Evolutionary conservation across 306 rosid species (phyloP).

Genomic region (Vigna trinervia): DNA sequence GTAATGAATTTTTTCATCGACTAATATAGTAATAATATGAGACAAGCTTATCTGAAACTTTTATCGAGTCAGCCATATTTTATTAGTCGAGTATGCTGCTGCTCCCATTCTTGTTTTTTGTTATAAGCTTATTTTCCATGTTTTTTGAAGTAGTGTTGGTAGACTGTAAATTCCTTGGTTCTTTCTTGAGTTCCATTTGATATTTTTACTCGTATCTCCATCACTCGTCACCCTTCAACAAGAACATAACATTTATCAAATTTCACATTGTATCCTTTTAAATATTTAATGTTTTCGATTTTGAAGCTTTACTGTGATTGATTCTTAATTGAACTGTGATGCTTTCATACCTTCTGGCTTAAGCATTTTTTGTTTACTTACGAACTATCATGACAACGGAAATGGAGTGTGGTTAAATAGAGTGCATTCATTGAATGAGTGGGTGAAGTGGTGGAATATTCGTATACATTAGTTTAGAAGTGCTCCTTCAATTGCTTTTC

Average conservation of each 20-base stretch:
- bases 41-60: slow-evolving; percentile 7
- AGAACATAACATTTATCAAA: slow-evolving; percentile 6
- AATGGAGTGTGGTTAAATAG: background rate
- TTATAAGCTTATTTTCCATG: slow-evolving; percentile 3
- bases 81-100: slow-evolving; percentile 29
- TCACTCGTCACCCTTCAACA: background rate
- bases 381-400: background rate
- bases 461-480: background rate
- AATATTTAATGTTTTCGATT: slow-evolving; percentile 19
- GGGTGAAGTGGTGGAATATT: background rate
- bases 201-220: slow-evolving; percentile 15
- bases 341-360: slow-evolving; percentile 28
- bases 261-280: slow-evolving; percentile 1
- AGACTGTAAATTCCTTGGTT: background rate
- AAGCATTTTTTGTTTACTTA: slow-evolving; percentile 18
- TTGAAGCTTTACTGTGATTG: background rate
- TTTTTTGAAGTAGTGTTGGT: background rate
- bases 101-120: slow-evolving; percentile 6
- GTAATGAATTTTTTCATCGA: slow-evolving; percentile 21
- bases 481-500: background rate
- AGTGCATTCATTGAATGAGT: background rate
- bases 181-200: slow-evolving; percentile 34
- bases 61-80: slow-evolving; percentile 28
- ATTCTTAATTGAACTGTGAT: slow-evolving; percentile 6
- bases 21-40: slow-evolving; percentile 11